phyloP scores from a whole-genome alignment of 1,284 basidiomycete species.

The Kwoniella shivajii region DNA sequence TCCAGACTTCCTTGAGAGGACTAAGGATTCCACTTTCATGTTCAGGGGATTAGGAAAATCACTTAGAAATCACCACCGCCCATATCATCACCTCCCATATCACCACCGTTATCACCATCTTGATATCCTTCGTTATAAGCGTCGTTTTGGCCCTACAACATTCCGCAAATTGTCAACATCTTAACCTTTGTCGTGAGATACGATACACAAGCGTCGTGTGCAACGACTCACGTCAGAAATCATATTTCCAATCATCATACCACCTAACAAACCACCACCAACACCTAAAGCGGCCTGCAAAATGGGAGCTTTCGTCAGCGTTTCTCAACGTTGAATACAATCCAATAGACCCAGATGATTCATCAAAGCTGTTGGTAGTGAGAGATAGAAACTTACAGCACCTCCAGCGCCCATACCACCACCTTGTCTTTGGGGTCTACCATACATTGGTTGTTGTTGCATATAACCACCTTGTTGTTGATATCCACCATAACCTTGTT shows the following conservation, averaged over 20 bases:
- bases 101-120: constrained; percentile 31
- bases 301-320: no score
- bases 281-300: constrained; percentile 40
- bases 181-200: background rate
- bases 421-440: constrained; percentile 30
- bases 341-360: no score
- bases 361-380: background rate
- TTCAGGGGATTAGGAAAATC: background rate
- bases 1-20: no score
- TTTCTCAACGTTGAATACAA: no score
- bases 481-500: constrained; percentile 23
- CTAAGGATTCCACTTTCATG: no score
- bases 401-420: constrained; percentile 46
- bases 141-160: constrained; percentile 25
- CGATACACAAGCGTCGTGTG: background rate
- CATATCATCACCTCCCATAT: constrained; percentile 31
- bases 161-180: background rate
- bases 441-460: constrained; percentile 22
- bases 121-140: constrained; percentile 45
- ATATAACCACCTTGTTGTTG: constrained; percentile 26
- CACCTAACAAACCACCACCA: constrained; percentile 51
- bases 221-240: constrained; percentile 36
- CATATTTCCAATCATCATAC: constrained; percentile 52
- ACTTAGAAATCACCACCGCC: constrained; percentile 35
- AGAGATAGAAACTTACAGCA: constrained; percentile 26